Percentiles rank a stretch among this genome's conserved stretches.
Conservation (phyloP, 306 rosid species). For the Prunus fruticosa region DNA sequence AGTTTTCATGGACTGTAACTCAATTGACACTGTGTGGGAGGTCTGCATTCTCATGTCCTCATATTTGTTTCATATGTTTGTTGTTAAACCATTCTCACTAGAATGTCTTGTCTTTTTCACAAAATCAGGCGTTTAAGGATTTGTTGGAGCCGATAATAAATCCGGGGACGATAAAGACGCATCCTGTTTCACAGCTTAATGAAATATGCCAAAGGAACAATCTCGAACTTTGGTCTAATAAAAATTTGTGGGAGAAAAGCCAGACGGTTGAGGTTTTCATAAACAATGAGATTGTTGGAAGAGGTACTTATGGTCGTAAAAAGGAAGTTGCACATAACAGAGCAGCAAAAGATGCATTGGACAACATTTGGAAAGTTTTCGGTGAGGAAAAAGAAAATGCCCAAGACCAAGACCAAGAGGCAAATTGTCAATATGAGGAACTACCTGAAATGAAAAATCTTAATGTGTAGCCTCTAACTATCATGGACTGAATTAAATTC, state of each 20-base stretch:
- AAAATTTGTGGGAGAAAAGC: slow-evolving; percentile 38
- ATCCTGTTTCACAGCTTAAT: slow-evolving; percentile 43
- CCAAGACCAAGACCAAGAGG: background rate
- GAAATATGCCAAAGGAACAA: slow-evolving; percentile 49
- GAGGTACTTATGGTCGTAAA: slow-evolving; percentile 24
- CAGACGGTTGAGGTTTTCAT: slow-evolving; percentile 29
- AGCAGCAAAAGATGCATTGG: slow-evolving; percentile 58
- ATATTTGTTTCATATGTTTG: background rate
- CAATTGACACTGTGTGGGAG: slow-evolving; percentile 48
- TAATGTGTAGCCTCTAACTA: too few relatives aligned
- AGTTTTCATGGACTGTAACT: slow-evolving; percentile 42
- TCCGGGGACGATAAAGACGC: slow-evolving; percentile 30
- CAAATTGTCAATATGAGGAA: background rate
- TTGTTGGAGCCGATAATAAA: slow-evolving; percentile 49
- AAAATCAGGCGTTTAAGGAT: slow-evolving; percentile 32
- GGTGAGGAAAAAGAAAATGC: background rate
- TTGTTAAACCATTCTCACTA: background rate
- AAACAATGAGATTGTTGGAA: slow-evolving; percentile 34
- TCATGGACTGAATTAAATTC: too few relatives aligned
- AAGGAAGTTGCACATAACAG: slow-evolving; percentile 53
- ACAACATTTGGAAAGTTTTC: slow-evolving; percentile 25
- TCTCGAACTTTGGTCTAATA: slow-evolving; percentile 24
- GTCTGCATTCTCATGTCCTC: slow-evolving; percentile 17
- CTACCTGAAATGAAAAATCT: too few relatives aligned
- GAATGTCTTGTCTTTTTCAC: background rate